phyloP scores from a whole-genome alignment of 257 asterid genomes.

The Petunia secreta region DNA sequence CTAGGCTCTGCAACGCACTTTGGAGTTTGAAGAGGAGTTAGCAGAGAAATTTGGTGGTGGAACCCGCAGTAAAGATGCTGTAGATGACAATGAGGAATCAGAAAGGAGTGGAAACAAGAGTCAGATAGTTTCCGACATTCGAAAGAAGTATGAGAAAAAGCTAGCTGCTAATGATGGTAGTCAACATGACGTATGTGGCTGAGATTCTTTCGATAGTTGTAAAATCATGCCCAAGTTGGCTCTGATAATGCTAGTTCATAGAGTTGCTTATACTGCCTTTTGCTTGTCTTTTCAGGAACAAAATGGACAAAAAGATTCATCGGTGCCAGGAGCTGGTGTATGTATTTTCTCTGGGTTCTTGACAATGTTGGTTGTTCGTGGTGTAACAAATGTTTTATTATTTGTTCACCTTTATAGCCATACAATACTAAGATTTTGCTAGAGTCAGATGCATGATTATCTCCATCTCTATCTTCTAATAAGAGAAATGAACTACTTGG shows the following conservation, averaged over 20 bases:
- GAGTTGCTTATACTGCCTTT: conserved; percentile 28
- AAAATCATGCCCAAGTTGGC: conserved; percentile 18
- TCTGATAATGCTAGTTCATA: conserved; percentile 20
- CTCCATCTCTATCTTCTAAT: conserved; percentile 17
- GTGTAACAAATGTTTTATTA: neutral
- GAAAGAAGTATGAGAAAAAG: conserved; percentile 95
- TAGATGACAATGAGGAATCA: conserved; percentile 61
- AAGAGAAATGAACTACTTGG: conserved; percentile 17
- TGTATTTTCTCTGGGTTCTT: conserved; percentile 21
- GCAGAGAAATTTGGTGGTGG: conserved; percentile 98
- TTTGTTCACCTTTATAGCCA: neutral
- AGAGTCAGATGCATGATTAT: conserved; percentile 17
- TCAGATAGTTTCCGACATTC: conserved; percentile 78
- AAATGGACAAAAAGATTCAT: conserved; percentile 69
- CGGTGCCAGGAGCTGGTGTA: conserved; percentile 98
- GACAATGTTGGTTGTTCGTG: conserved; percentile 22
- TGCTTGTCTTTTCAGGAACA: conserved; percentile 52
- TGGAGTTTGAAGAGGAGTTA: conserved; percentile 98
- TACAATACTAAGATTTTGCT: conserved; percentile 1
- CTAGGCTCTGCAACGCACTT: conserved; percentile 92
- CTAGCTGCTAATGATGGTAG: conserved; percentile 81
- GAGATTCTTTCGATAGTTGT: conserved; percentile 29
- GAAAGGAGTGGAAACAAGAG: conserved; percentile 58
- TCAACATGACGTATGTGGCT: conserved; percentile 67
- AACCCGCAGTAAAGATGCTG: conserved; percentile 62